Percentiles rank a stretch among this genome's conserved stretches.
Conservation (phyloP, 352 stramenopile species). For the Aphanomyces cochlioides region DNA sequence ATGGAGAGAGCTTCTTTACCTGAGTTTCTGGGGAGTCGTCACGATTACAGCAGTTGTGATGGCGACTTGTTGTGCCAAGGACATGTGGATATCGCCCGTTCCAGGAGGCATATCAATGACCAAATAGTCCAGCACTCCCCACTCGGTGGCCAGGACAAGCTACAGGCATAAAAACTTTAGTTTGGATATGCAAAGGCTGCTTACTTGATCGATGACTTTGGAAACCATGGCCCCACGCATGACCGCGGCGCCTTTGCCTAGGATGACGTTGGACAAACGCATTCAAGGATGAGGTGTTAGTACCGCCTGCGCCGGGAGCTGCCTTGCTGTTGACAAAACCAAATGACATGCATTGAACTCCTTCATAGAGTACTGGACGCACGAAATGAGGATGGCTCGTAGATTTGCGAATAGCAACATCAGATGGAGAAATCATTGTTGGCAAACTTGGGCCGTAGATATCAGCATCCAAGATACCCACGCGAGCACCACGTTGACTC, state of each 20-base stretch:
- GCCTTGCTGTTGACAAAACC: constrained; percentile 88
- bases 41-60: constrained; percentile 98
- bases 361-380: constrained; percentile 79
- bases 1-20: constrained; percentile 33
- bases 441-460: constrained; percentile 98
- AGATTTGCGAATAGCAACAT: constrained; percentile 65
- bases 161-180: neutral
- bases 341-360: constrained; percentile 91
- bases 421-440: constrained; percentile 89
- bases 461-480: constrained; percentile 99
- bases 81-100: constrained; percentile 99
- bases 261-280: constrained; percentile 38
- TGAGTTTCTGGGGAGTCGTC: constrained; percentile 97
- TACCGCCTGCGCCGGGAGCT: constrained; percentile 66
- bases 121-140: constrained; percentile 90
- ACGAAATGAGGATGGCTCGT: constrained; percentile 70
- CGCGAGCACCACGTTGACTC: constrained; percentile 83
- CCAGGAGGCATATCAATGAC: constrained; percentile 97
- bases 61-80: constrained; percentile 95
- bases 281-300: constrained; percentile 39
- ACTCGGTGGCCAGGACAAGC: constrained; percentile 90
- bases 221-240: constrained; percentile 98
- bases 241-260: constrained; percentile 82
- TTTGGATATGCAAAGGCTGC: constrained; percentile 32
- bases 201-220: constrained; percentile 96